A percentile compares a stretch with the other conserved stretches of the same genome.
Evolutionary conservation across 2,329 filamentous ascomycete genomes (phyloP).

Genomic region (Tolypocladium endophyticum): DNA sequence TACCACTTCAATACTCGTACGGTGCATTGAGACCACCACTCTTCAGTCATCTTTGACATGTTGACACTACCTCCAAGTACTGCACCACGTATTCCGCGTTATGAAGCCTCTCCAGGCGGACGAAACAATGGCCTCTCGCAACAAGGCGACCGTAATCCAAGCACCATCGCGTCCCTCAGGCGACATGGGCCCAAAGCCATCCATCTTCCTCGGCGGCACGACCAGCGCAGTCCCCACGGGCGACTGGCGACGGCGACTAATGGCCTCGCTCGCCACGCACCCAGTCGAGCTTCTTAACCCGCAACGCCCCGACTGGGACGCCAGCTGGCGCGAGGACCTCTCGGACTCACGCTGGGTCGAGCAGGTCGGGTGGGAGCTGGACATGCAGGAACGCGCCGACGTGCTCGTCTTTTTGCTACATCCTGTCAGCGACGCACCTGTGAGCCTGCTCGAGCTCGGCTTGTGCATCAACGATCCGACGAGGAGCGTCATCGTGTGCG

Average conservation of each 20-base stretch:
- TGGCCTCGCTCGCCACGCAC: conserved; percentile 25
- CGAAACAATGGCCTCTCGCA: background rate
- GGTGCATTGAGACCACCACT: background rate
- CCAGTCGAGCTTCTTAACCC: conserved; percentile 49
- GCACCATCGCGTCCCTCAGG: conserved; percentile 13
- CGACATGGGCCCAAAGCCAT: conserved; percentile 9
- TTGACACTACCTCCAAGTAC: background rate
- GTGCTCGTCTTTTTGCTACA: conserved; percentile 49
- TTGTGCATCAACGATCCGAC: conserved; percentile 27
- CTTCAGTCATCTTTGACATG: background rate
- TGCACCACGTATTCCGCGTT: background rate
- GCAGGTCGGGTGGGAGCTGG: conserved; percentile 53
- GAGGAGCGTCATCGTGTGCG: conserved; percentile 41
- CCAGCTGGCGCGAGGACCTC: conserved; percentile 38
- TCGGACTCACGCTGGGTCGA: conserved; percentile 33
- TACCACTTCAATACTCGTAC: background rate
- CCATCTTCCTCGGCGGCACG: conserved; percentile 49
- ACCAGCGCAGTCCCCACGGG: conserved; percentile 30
- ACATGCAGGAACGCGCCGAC: conserved; percentile 40
- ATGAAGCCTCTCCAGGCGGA: no score
- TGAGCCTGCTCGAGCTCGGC: conserved; percentile 52
- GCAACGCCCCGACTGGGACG: conserved; percentile 44
- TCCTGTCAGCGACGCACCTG: conserved; percentile 37
- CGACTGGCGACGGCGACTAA: conserved; percentile 42
- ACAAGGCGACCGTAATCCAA: conserved; percentile 9